Base-by-base conservation (phyloP, 2,329 filamentous ascomycete species). In the Aotearoamyces nothofagi region DNA sequence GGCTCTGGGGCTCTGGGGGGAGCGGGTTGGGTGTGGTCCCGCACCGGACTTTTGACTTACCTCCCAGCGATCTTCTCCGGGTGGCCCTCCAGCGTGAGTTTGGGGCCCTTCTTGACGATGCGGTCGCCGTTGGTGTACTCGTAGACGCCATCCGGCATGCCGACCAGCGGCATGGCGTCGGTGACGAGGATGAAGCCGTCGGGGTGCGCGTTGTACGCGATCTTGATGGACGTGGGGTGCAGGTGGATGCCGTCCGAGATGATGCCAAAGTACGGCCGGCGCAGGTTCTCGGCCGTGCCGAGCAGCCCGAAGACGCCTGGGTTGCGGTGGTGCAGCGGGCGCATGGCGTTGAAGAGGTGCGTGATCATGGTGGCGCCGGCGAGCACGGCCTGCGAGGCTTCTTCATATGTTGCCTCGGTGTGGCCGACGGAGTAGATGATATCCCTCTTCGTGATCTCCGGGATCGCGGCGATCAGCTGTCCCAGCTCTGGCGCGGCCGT, bases 331-430 rank as follows among this genome's bases (percentile, higher is more conserved):
- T 90, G 81, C 28, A 92, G 69, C 9, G 83, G 83, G 1, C 75
- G 68, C 84, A 93, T 93, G 15, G 84, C 84, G 50, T 93, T 93
- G 68, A 92, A 93, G 2, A 93, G 63, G 46, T 93, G 84, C 0
- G 84, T 93, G 40, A 93, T 79, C 81, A 92, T 92, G 27, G 69
- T 79, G 2, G 80, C 81, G 29, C 84, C 84, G 5, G 72, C 64
- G n/a, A 58, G 60, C 3, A 90, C 67, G 12, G 80, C 79, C 4
- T 59, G 55, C 4, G 76, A 71, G 1, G 80, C 82, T 47, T 87
- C 66, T 52, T 92, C 81, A 48, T 87, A 92, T 0, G 78, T 82
- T 9, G 83, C 79, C 50, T 92, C 81, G 0, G 82, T 83, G 55
- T 93, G 84, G 5, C 84, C 84, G 38, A 92, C 78, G 2, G 80